Percentiles rank a stretch among this genome's conserved stretches.
These are phyloP conservation scores for Beauveria pseudobassiana DNA, from an alignment of 2,329 filamentous ascomycete genomes.

Conservation along the genomic window DNA sequence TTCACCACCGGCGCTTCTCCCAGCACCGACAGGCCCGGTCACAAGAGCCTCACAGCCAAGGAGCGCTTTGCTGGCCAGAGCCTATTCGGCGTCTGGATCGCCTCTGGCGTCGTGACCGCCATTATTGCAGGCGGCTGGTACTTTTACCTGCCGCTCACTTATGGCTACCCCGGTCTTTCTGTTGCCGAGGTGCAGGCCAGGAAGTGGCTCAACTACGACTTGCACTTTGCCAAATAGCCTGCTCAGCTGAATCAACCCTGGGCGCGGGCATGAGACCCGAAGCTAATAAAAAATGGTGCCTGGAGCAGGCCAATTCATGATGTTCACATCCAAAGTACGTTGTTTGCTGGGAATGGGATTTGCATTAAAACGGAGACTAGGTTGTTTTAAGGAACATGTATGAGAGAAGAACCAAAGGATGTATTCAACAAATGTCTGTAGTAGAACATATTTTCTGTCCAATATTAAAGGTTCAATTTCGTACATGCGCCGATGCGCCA, in stretches of 20 bases:
- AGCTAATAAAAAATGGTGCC: background rate
- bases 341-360: slow-evolving; percentile 1
- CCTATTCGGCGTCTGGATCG: slow-evolving; percentile 71
- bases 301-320: background rate
- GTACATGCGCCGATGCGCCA: background rate
- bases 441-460: background rate
- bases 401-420: slow-evolving; percentile 1
- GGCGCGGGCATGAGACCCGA: background rate
- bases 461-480: background rate
- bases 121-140: slow-evolving; percentile 71
- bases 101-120: slow-evolving; percentile 60
- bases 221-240: slow-evolving; percentile 89
- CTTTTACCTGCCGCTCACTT: slow-evolving; percentile 92
- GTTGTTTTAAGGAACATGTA: slow-evolving; percentile 1
- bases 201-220: slow-evolving; percentile 95
- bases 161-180: slow-evolving; percentile 81
- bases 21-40: slow-evolving; percentile 36
- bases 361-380: background rate
- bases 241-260: background rate
- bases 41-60: slow-evolving; percentile 65
- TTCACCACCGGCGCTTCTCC: slow-evolving; percentile 72
- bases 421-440: background rate
- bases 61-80: slow-evolving; percentile 77
- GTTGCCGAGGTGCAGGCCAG: slow-evolving; percentile 71
- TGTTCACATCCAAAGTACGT: slow-evolving; percentile 3